A percentile compares a stretch with the other conserved stretches of the same genome.
phyloP scores from a whole-genome alignment of 1,284 basidiomycete species.

The Naganishia liquefaciens region DNA sequence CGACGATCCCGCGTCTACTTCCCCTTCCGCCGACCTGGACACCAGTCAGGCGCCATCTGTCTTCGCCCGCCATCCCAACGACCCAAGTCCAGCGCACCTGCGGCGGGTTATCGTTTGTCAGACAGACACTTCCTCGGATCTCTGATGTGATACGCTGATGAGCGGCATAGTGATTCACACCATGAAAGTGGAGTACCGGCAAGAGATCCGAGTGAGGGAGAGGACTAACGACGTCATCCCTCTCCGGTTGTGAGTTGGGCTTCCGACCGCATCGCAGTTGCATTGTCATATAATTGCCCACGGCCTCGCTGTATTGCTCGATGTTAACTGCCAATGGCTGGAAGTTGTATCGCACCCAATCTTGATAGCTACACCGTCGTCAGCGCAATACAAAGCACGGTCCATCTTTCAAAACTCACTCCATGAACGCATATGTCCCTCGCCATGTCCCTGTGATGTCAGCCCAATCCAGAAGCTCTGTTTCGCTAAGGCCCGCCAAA shows the following conservation, averaged over 20 bases:
- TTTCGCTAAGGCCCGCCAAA: slow-evolving; percentile 28
- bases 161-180: slow-evolving; percentile 32
- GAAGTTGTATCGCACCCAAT: slow-evolving; percentile 48
- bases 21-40: slow-evolving; percentile 47
- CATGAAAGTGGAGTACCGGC: slow-evolving; percentile 45
- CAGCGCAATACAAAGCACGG: background rate
- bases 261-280: slow-evolving; percentile 35
- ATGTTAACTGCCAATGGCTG: slow-evolving; percentile 40
- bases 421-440: slow-evolving; percentile 50
- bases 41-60: slow-evolving; percentile 46
- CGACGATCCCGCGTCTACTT: slow-evolving; percentile 45
- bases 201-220: slow-evolving; percentile 41
- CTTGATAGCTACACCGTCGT: slow-evolving; percentile 40
- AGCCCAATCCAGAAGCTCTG: slow-evolving; percentile 48
- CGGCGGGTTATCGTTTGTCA: slow-evolving; percentile 48
- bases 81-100: slow-evolving; percentile 49
- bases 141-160: slow-evolving; percentile 17
- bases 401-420: slow-evolving; percentile 38
- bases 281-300: slow-evolving; percentile 47
- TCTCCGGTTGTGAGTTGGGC: slow-evolving; percentile 11
- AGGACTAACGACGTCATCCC: slow-evolving; percentile 37
- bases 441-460: slow-evolving; percentile 45
- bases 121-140: slow-evolving; percentile 40
- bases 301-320: slow-evolving; percentile 43
- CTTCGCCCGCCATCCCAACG: slow-evolving; percentile 44